Conservation (phyloP, 352 stramenopile species). For the Phytophthora cryptogea region DNA sequence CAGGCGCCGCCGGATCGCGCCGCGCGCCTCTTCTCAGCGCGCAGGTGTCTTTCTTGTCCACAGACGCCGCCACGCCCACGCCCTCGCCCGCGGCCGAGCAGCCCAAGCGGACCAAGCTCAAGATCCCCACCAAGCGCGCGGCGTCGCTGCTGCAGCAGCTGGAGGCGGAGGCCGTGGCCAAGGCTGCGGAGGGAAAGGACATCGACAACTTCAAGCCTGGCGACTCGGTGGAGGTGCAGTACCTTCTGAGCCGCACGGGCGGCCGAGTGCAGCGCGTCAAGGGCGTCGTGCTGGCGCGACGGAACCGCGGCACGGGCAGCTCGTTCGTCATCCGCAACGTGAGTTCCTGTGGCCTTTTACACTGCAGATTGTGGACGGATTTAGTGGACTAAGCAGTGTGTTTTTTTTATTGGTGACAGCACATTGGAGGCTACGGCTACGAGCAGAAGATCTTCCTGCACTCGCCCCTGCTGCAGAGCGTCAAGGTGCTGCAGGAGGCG, state of each 20-base stretch:
- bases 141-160: constrained; percentile 72
- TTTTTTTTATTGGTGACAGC: constrained; percentile 39
- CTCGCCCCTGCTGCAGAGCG: constrained; percentile 85
- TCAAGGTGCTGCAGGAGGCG: constrained; percentile 88
- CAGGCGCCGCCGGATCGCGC: constrained; percentile 33
- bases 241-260: constrained; percentile 75
- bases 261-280: constrained; percentile 77
- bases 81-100: constrained; percentile 19
- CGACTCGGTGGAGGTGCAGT: constrained; percentile 83
- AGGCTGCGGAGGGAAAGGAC: constrained; percentile 61
- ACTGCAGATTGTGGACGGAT: not conserved
- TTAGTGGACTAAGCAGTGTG: constrained; percentile 8
- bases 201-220: constrained; percentile 78
- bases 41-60: constrained; percentile 48
- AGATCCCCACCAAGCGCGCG: constrained; percentile 78
- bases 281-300: constrained; percentile 78
- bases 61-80: constrained; percentile 21
- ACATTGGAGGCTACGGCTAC: constrained; percentile 86
- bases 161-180: constrained; percentile 69
- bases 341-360: constrained; percentile 21
- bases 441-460: constrained; percentile 91
- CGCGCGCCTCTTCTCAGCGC: constrained; percentile 35
- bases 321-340: constrained; percentile 89
- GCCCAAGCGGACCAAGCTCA: constrained; percentile 74
- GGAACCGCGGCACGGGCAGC: constrained; percentile 81